A percentile compares a stretch with the other conserved stretches of the same genome.
Evolutionary conservation across 2,329 filamentous ascomycete species (phyloP).

Genomic region (Apiospora sp.): DNA sequence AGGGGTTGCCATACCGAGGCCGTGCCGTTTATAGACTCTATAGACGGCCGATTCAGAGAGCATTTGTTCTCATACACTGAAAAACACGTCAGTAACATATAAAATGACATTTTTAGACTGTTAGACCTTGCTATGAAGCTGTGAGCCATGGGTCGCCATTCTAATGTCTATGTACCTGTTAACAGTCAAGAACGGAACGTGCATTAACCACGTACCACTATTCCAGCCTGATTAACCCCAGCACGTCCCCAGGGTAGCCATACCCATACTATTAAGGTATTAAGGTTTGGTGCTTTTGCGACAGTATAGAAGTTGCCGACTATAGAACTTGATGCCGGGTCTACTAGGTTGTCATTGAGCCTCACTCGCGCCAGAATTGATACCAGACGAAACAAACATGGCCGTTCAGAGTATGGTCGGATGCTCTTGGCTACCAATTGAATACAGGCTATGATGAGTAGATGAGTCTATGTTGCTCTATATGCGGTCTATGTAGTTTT

Average conservation of each 20-base stretch:
- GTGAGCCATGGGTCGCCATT: not conserved
- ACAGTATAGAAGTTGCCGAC: not conserved
- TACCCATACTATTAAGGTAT: not conserved
- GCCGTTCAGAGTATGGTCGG: too few relatives aligned
- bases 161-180: not conserved
- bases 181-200: not conserved
- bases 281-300: not conserved
- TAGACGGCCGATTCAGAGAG: not conserved
- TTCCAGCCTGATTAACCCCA: not conserved
- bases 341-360: not conserved
- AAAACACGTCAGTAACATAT: too few relatives aligned
- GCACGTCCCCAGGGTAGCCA: not conserved
- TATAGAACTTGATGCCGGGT: not conserved
- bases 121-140: not conserved
- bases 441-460: not conserved
- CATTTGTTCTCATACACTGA: too few relatives aligned
- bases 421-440: not conserved
- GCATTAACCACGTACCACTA: not conserved
- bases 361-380: not conserved
- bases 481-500: constrained; percentile 36
- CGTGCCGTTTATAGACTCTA: not conserved
- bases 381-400: not conserved
- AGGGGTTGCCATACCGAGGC: not conserved
- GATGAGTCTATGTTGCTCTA: constrained; percentile 6
- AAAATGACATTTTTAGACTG: not conserved